Evolutionary conservation across 179 eudicot species (phyloP).

Genomic region (Beta lomatogona): DNA sequence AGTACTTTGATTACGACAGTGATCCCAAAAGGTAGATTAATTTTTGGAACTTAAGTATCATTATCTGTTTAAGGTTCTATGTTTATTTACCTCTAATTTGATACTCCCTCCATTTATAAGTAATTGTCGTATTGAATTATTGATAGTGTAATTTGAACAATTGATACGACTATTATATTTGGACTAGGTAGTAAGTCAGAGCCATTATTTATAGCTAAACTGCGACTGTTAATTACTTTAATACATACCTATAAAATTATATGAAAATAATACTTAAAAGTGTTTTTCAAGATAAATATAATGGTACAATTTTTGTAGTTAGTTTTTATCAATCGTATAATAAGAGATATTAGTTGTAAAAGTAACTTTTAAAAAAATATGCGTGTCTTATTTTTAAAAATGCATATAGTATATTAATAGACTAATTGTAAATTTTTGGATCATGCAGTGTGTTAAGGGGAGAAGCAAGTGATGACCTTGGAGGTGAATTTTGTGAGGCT

Average conservation of each 20-base stretch:
- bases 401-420: neutral
- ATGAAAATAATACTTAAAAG: no score
- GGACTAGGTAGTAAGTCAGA: no score
- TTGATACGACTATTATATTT: no score
- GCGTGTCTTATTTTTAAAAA: neutral
- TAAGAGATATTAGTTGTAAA: slow-evolving; percentile 1
- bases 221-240: no score
- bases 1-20: slow-evolving; percentile 54
- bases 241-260: no score
- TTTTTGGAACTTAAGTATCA: neutral
- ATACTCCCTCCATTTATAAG: no score
- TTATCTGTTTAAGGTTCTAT: neutral
- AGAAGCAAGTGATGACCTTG: slow-evolving; percentile 71
- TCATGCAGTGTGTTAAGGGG: slow-evolving; percentile 51
- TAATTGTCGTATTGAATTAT: no score
- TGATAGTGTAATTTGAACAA: no score
- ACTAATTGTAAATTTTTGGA: neutral
- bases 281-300: no score
- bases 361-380: neutral
- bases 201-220: no score
- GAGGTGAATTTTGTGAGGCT: slow-evolving; percentile 66
- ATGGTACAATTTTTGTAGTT: no score
- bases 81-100: neutral
- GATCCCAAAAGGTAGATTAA: slow-evolving; percentile 43
- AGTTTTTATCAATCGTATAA: slow-evolving; percentile 34